A percentile compares a stretch with the other conserved stretches of the same genome.
Conservation (phyloP, 305 asterid species). For the Fraxinus paxiana region DNA sequence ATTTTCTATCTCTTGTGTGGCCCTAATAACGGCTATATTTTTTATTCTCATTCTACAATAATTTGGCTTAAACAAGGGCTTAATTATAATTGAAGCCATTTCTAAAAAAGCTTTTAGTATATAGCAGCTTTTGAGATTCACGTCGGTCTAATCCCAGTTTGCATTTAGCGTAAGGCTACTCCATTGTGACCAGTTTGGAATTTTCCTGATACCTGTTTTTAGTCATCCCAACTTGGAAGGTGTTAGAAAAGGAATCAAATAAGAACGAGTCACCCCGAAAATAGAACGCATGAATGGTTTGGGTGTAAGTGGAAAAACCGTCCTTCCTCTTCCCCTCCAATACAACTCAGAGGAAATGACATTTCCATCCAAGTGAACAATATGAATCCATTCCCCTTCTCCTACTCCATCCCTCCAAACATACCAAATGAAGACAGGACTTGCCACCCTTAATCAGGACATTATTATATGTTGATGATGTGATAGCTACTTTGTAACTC, state of each 20-base stretch:
- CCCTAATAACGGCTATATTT: too few relatives aligned
- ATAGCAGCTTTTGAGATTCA: background rate
- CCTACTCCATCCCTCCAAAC: background rate
- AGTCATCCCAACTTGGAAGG: background rate
- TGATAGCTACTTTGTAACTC: background rate
- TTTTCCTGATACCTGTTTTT: background rate
- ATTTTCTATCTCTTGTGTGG: too few relatives aligned
- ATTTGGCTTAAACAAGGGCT: too few relatives aligned
- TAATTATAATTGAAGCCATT: background rate
- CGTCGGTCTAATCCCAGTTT: background rate
- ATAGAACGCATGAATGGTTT: background rate
- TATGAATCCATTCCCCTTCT: background rate
- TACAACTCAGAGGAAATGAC: background rate
- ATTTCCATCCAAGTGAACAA: background rate
- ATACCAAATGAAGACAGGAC: slow-evolving; percentile 3
- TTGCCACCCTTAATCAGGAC: background rate
- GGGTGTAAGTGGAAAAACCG: background rate
- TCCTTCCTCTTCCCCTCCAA: background rate
- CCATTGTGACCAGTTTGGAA: background rate
- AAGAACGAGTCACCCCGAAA: background rate
- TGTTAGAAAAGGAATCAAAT: background rate
- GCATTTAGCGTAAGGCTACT: background rate
- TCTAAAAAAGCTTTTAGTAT: background rate
- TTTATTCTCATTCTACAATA: too few relatives aligned
- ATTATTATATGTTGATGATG: slow-evolving; percentile 7